A percentile compares a stretch with the other conserved stretches of the same genome.
These are phyloP conservation scores for Endothia cerciana DNA, from an alignment of 2,329 filamentous ascomycete species.

Conservation along the genomic window DNA sequence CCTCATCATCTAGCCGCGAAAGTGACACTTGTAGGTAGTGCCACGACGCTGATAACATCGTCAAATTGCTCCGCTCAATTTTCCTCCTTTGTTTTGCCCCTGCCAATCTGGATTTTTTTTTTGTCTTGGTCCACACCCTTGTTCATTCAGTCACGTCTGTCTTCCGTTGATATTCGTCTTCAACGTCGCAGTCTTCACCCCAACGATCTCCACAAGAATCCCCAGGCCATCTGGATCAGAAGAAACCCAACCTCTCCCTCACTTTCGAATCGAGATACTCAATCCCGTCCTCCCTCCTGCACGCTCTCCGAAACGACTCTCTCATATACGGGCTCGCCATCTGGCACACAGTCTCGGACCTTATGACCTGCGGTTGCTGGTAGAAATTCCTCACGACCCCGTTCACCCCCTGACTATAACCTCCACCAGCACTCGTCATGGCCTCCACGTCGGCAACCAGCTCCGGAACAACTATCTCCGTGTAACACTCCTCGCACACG, in stretches of 20 bases:
- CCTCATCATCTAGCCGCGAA: neutral
- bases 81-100: neutral
- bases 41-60: neutral
- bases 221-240: neutral
- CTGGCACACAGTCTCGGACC: constrained; percentile 65
- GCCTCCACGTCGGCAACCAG: constrained; percentile 51
- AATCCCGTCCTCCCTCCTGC: constrained; percentile 65
- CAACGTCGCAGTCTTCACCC: neutral
- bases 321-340: constrained; percentile 83
- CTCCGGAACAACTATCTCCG: constrained; percentile 75
- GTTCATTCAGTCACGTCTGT: neutral
- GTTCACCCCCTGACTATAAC: constrained; percentile 6
- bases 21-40: neutral
- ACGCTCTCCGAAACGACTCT: constrained; percentile 68
- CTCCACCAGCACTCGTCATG: constrained; percentile 33
- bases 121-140: neutral
- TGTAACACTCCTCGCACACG: constrained; percentile 86
- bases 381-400: constrained; percentile 68
- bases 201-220: neutral
- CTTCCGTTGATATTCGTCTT: neutral
- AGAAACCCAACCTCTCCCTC: constrained; percentile 58
- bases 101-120: neutral
- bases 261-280: constrained; percentile 62
- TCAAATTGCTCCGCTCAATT: neutral
- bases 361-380: constrained; percentile 58